Evolutionary conservation across 441 rosid genomes (phyloP).

Genomic region (Euphorbia neoarborescens): DNA sequence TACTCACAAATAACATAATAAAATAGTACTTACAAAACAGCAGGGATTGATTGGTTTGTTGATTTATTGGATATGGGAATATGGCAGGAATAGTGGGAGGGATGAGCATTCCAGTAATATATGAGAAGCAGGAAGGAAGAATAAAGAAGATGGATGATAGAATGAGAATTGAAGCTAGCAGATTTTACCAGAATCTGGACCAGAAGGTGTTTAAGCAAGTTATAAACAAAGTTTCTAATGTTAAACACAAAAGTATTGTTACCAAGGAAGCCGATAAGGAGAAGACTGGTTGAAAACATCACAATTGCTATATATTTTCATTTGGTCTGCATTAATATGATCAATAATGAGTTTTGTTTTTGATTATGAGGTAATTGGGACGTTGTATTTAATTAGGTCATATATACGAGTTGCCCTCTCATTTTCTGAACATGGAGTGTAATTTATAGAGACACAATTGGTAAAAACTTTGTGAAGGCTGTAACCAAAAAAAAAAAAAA

Average conservation of each 20-base stretch:
- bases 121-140: constrained; percentile 28
- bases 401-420: too few species aligned
- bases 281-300: constrained; percentile 25
- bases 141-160: constrained; percentile 21
- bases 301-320: too few species aligned
- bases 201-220: constrained; percentile 25
- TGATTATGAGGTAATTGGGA: too few species aligned
- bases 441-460: too few species aligned
- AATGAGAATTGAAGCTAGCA: constrained; percentile 22
- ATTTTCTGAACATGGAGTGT: too few species aligned
- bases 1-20: not conserved
- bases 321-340: not conserved
- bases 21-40: too few species aligned
- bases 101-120: constrained; percentile 36
- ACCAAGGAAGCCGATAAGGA: not conserved
- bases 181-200: constrained; percentile 20
- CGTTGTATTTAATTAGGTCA: too few species aligned
- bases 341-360: not conserved
- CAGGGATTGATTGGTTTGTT: too few species aligned
- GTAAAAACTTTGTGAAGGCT: too few species aligned
- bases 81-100: constrained; percentile 27
- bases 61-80: not conserved
- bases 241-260: constrained; percentile 3
- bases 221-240: constrained; percentile 20
- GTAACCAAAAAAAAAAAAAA: too few species aligned